phyloP scores from a whole-genome alignment of 2,329 filamentous ascomycete species.

The Triangularia verruculosa region DNA sequence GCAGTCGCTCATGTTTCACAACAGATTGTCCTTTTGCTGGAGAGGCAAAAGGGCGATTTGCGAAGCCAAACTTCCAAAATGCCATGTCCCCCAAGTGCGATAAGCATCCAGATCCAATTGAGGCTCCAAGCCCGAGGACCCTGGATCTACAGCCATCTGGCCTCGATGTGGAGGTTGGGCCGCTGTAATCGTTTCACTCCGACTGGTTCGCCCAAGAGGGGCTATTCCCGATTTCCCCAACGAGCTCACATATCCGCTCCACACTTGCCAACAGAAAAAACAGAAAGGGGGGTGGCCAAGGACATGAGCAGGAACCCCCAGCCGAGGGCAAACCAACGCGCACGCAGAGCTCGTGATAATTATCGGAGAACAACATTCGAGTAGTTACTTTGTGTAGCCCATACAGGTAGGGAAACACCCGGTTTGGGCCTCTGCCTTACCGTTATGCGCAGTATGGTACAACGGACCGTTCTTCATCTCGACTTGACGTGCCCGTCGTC shows the following conservation, averaged over 20 bases:
- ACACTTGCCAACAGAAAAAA: background rate
- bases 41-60: background rate
- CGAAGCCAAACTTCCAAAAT: background rate
- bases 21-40: background rate
- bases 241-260: background rate
- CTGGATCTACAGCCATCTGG: background rate
- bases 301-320: background rate
- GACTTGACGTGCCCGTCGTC: too few species aligned
- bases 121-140: background rate
- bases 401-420: too few species aligned
- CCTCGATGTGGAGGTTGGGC: background rate
- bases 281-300: background rate
- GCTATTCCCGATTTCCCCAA: conserved; percentile 1
- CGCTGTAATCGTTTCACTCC: background rate
- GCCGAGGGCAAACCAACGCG: background rate
- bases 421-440: too few species aligned
- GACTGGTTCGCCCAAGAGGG: background rate
- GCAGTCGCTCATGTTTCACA: background rate
- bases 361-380: too few species aligned
- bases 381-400: too few species aligned
- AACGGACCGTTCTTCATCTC: background rate
- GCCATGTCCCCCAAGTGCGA: background rate
- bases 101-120: background rate
- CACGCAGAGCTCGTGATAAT: too few species aligned
- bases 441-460: background rate